Evolutionary conservation across 441 rosid species (phyloP).

Genomic region (Erysimum cheiri): DNA sequence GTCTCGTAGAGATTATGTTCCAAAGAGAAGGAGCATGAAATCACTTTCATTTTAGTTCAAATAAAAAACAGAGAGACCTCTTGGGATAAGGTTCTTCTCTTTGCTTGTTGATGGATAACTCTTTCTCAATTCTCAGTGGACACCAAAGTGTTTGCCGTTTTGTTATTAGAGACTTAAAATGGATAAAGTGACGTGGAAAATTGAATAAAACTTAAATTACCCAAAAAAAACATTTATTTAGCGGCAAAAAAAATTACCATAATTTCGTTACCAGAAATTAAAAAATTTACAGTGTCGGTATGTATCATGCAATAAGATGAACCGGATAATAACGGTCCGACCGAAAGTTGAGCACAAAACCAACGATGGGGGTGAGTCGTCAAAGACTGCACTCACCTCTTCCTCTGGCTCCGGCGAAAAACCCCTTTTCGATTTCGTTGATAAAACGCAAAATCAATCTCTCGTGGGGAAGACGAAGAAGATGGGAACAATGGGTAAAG

Average conservation of each 20-base stretch:
- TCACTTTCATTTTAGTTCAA: slow-evolving; percentile 26
- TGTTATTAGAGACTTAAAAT: background rate
- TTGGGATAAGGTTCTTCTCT: slow-evolving; percentile 30
- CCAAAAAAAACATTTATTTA: background rate
- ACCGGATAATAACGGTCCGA: slow-evolving; percentile 34
- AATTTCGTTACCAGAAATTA: background rate
- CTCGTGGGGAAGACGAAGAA: slow-evolving; percentile 26
- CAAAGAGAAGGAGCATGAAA: slow-evolving; percentile 31
- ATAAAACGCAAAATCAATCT: slow-evolving; percentile 23
- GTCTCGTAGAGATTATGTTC: slow-evolving; percentile 41
- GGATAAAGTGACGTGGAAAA: slow-evolving; percentile 20
- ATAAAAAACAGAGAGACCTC: slow-evolving; percentile 8
- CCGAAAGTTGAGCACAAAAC: slow-evolving; percentile 30
- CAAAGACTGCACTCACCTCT: slow-evolving; percentile 3
- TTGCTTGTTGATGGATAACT: slow-evolving; percentile 13
- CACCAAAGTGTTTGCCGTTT: background rate
- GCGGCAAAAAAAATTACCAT: background rate
- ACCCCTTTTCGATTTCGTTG: slow-evolving; percentile 31
- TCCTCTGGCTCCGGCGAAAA: slow-evolving; percentile 40
- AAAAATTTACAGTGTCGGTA: background rate
- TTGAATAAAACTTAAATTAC: slow-evolving; percentile 1
- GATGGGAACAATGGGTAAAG: slow-evolving; percentile 66
- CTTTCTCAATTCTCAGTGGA: background rate
- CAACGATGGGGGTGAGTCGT: slow-evolving; percentile 16
- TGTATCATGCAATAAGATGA: background rate